These are phyloP conservation scores for Starmerella tilneyi DNA, from an alignment of 805 yeast species.

Conservation along the genomic window DNA sequence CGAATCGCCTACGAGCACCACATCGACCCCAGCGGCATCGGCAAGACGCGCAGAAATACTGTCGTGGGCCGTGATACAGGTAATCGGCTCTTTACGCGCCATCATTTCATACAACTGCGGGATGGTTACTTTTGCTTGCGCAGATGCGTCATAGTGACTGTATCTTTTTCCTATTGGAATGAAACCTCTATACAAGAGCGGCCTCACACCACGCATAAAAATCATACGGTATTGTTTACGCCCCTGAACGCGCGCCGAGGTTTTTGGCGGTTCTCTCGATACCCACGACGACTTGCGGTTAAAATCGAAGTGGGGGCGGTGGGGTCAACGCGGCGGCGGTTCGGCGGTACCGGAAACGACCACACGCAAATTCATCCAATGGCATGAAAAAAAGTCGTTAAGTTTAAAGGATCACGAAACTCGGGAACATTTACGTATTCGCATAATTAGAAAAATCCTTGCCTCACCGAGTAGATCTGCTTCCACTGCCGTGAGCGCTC, in stretches of 20 bases:
- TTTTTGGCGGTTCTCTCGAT: too few species aligned
- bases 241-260: too few species aligned
- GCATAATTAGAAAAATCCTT: not conserved
- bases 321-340: too few species aligned
- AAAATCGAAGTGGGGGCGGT: too few species aligned
- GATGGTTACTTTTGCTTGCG: slow-evolving; percentile 33
- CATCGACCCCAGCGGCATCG: slow-evolving; percentile 54
- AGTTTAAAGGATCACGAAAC: too few species aligned
- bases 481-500: not conserved
- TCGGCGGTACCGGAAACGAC: too few species aligned
- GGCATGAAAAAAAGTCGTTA: not conserved
- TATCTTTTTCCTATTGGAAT: not conserved
- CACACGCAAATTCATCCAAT: too few species aligned
- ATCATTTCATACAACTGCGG: slow-evolving; percentile 35
- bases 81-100: slow-evolving; percentile 34
- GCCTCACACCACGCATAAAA: not conserved
- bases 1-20: slow-evolving; percentile 80
- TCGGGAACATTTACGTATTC: too few species aligned
- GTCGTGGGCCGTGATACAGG: slow-evolving; percentile 82
- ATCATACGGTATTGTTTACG: too few species aligned
- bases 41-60: slow-evolving; percentile 65
- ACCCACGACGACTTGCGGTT: too few species aligned
- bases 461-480: not conserved
- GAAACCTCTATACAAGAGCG: not conserved
- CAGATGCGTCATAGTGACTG: slow-evolving; percentile 19